Percentiles rank a stretch among this genome's conserved stretches.
phyloP scores from a whole-genome alignment of 2,329 filamentous ascomycete genomes.

The Aspergillus pseudonomiae region DNA sequence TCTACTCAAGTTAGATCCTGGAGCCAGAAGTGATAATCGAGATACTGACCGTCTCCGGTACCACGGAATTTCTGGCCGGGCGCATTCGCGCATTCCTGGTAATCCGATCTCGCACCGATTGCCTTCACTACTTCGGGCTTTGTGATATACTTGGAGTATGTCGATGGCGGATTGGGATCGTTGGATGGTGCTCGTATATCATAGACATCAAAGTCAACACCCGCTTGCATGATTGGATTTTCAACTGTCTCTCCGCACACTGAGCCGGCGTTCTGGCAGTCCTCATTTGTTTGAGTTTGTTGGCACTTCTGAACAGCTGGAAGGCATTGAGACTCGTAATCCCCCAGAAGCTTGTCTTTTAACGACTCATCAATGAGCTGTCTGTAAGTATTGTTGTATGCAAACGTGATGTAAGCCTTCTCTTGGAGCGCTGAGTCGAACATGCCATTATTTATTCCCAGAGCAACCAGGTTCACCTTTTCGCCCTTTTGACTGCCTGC shows the following conservation, averaged over 20 bases:
- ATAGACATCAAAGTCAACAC: slow-evolving; percentile 44
- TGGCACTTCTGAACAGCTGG: slow-evolving; percentile 45
- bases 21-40: neutral
- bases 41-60: slow-evolving; percentile 45
- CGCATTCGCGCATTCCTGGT: slow-evolving; percentile 45
- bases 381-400: slow-evolving; percentile 52
- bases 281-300: slow-evolving; percentile 30
- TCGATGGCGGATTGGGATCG: slow-evolving; percentile 44
- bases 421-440: slow-evolving; percentile 53
- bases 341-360: slow-evolving; percentile 33
- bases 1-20: slow-evolving; percentile 28
- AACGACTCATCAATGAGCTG: slow-evolving; percentile 42
- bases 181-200: slow-evolving; percentile 47
- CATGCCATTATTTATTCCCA: slow-evolving; percentile 62
- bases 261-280: slow-evolving; percentile 37
- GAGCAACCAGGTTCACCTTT: slow-evolving; percentile 54
- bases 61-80: slow-evolving; percentile 41
- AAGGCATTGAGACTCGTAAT: slow-evolving; percentile 40
- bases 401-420: slow-evolving; percentile 49
- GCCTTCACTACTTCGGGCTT: slow-evolving; percentile 40
- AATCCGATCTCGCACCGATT: slow-evolving; percentile 51
- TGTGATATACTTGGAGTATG: slow-evolving; percentile 48
- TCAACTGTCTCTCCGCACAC: slow-evolving; percentile 45
- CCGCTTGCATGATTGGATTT: slow-evolving; percentile 29
- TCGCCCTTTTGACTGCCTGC: slow-evolving; percentile 45